Base-by-base conservation (phyloP, 2,329 filamentous ascomycete species). In the Cytospora paraplurivora region DNA sequence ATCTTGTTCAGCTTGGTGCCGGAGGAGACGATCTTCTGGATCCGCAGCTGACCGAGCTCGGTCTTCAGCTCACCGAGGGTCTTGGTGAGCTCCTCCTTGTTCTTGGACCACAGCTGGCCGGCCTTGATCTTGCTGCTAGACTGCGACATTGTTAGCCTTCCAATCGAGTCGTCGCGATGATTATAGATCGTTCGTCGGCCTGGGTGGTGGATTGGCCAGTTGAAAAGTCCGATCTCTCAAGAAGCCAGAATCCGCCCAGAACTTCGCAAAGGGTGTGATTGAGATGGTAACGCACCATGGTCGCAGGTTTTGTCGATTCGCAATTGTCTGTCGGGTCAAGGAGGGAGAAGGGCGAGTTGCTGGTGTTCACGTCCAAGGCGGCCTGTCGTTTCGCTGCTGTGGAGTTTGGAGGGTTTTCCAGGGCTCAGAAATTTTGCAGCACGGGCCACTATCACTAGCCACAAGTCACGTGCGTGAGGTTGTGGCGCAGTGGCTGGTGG, bases 1-100 rank as follows among this genome's bases (percentile, higher is more conserved):
- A 97, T 97, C 87, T 91, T 95, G 84, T 88, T 96, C 79, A 98
- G 88, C 88, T 99, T 99, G 78, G 91, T 91, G 77, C 92, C 89
- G 74, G 92, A 93, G 75, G 94, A 96, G 77, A 93, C 86, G 79
- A 99, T 93, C 90, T 99, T 98, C 86, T 97, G 94, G 79, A 96
- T 96, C 80, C 95, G 91, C 77, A 99, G 88, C 85, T 94, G 90
- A 78, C 92, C 91, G 73, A 99, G 89, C 86, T 99, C 96, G 71
- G 89, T 88, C 91, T 97, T 97, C 79, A 97, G 86, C 82, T 97
- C 93, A 75, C 88, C 88, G 77, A 97, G 89, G 82, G 96, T 93
- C 88, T 95, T 96, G 79, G 88, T 87, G 82, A 99, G 87, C 76
- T 99, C 96, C 78, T 97, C 92, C 90, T 98, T 98, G 90, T 87